These are phyloP conservation scores for Aristolochia fimbriata DNA, from an alignment of 164 flowering plant genomes.

Conservation along the genomic window DNA sequence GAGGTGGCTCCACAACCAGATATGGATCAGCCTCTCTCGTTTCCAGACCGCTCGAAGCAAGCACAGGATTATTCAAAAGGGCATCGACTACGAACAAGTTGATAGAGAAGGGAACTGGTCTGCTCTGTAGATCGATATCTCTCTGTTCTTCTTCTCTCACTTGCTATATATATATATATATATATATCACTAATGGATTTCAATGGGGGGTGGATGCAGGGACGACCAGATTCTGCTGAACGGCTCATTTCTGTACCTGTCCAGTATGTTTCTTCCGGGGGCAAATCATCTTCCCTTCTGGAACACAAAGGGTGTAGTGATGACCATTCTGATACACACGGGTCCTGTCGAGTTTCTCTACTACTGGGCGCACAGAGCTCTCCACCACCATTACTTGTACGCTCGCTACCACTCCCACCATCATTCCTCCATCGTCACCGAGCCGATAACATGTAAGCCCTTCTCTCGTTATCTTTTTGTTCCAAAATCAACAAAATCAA, in stretches of 20 bases:
- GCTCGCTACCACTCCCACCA: slow-evolving; percentile 49
- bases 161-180: no score
- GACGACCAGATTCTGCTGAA: slow-evolving; percentile 28
- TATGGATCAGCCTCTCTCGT: slow-evolving; percentile 15
- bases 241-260: slow-evolving; percentile 17
- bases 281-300: slow-evolving; percentile 24
- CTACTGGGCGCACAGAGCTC: slow-evolving; percentile 46
- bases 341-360: slow-evolving; percentile 48
- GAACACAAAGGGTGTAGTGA: slow-evolving; percentile 26
- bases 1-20: slow-evolving; percentile 11
- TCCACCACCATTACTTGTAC: slow-evolving; percentile 49
- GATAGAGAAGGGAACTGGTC: slow-evolving; percentile 35
- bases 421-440: slow-evolving; percentile 44
- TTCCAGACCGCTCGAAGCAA: slow-evolving; percentile 14
- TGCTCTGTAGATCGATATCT: neutral
- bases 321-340: slow-evolving; percentile 18
- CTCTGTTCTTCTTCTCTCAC: neutral
- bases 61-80: slow-evolving; percentile 18
- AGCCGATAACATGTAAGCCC: slow-evolving; percentile 36
- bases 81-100: slow-evolving; percentile 37
- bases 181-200: neutral
- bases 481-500: no score
- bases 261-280: neutral
- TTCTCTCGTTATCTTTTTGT: neutral
- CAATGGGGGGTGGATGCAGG: slow-evolving; percentile 16